These are phyloP conservation scores for Dendrocalamus sinicus DNA, from an alignment of 176 grass and related monocot species.

Conservation along the genomic window DNA sequence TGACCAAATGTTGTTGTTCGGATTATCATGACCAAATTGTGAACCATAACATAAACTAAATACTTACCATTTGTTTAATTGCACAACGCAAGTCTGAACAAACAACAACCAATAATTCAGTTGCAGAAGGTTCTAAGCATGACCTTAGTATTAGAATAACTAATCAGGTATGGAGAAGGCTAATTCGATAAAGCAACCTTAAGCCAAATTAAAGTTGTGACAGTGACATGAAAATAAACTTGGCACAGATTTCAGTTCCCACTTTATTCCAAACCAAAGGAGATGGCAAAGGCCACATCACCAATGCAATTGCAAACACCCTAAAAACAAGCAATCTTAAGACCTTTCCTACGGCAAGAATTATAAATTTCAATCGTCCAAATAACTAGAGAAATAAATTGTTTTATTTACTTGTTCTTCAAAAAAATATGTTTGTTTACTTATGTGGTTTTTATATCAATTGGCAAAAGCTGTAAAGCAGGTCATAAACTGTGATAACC, in stretches of 20 bases:
- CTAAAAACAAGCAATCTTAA: not conserved
- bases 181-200: conserved; percentile 10
- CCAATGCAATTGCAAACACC: not conserved
- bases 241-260: conserved; percentile 13
- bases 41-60: not conserved
- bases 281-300: conserved; percentile 27
- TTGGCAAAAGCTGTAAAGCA: not conserved
- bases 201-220: conserved; percentile 34
- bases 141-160: conserved; percentile 16
- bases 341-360: not conserved
- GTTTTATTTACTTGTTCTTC: not conserved
- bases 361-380: not conserved
- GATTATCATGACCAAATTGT: not conserved
- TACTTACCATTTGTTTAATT: not conserved
- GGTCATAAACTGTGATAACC: not conserved
- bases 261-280: conserved; percentile 38
- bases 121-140: conserved; percentile 19
- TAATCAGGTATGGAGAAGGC: conserved; percentile 5
- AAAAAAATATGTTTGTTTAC: not conserved
- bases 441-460: not conserved
- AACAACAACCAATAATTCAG: conserved; percentile 25
- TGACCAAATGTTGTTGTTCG: not conserved
- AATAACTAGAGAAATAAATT: not conserved
- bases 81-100: not conserved
- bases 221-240: conserved; percentile 13